Evolutionary conservation across 495 filamentous ascomycete genomes (phyloP), one percentile per base, ranked within the genome.

Genomic region (Penicillium maclennaniae): DNA sequence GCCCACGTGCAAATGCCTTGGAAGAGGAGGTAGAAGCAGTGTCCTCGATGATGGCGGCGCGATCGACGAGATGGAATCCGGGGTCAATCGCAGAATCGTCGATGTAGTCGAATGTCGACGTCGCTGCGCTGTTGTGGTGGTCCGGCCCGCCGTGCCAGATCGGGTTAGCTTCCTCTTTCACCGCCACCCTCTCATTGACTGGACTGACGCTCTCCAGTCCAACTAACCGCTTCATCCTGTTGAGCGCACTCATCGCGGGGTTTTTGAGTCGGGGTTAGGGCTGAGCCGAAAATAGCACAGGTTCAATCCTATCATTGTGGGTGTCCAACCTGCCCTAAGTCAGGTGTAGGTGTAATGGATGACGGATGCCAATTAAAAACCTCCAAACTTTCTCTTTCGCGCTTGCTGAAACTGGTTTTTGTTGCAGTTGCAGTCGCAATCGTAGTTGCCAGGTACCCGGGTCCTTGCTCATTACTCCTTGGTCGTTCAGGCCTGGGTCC

Each of bases 1-100:
- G 72, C 62, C 72, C 70, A 69, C 70, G 72, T 43, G 72, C 63
- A 54, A 66, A 75, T 66, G 67, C 63, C 65, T 69, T 69, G 63
- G 70, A 64, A 66, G 62, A 44, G 64, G 65, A 62, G 50, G 68
- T 44, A 53, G 65, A 48, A 49, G 57, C 60, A 48, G 60, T 60
- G 48, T 59, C 61, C 63, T 67, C 69, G 67, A 71, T 73, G 61
- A 56, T 74, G 69, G 63, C 68, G 67, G 68, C 55, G 42, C 51
- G 46, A 43, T 58, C 51, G 21, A 47, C 19, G 40, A 50, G 45
- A 23, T 53, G 31, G 45, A 49, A 20, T 16, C 40, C 15, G 21
- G 45, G 21, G 25, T 45, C 39, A 40, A 19, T 40, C 19, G 43
- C 44, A 43, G 44, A 21, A 49, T 62, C 56, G 40, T 43, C 52